A percentile compares a stretch with the other conserved stretches of the same genome.
Evolutionary conservation across 1,284 basidiomycete species (phyloP).

Genomic region (Somion occarium): DNA sequence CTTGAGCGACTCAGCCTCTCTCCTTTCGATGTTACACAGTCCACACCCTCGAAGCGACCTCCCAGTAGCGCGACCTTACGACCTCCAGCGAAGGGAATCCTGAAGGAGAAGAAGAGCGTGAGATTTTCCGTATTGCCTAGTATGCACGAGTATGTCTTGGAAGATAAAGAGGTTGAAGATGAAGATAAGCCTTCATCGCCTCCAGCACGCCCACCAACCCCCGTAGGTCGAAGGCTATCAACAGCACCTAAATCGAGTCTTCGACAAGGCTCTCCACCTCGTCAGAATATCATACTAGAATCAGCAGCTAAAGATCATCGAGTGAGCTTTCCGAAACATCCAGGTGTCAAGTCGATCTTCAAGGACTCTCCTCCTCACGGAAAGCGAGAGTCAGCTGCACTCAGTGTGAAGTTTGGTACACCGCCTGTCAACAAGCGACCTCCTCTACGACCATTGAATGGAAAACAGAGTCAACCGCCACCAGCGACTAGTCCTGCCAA

Average conservation of each 20-base stretch:
- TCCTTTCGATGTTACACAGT: slow-evolving; percentile 7
- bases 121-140: slow-evolving; percentile 28
- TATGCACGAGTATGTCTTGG: slow-evolving; percentile 18
- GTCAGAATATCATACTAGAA: not conserved
- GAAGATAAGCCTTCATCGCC: slow-evolving; percentile 3
- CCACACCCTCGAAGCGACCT: slow-evolving; percentile 17
- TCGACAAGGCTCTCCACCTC: not conserved
- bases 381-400: not conserved
- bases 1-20: slow-evolving; percentile 5
- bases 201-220: not conserved
- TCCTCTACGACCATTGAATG: slow-evolving; percentile 18
- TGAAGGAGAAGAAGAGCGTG: slow-evolving; percentile 33
- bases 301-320: slow-evolving; percentile 3
- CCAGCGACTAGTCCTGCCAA: not conserved
- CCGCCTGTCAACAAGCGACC: slow-evolving; percentile 6
- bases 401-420: not conserved
- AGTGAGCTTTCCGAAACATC: slow-evolving; percentile 23
- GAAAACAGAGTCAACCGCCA: slow-evolving; percentile 17
- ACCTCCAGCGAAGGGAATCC: slow-evolving; percentile 26
- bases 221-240: slow-evolving; percentile 1
- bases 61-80: slow-evolving; percentile 20
- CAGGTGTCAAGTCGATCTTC: slow-evolving; percentile 21
- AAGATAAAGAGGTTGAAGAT: slow-evolving; percentile 7
- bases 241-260: not conserved
- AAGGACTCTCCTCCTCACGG: not conserved